A percentile compares a stretch with the other conserved stretches of the same genome.
These are phyloP conservation scores for Sideroxylon spinosum DNA, from an alignment of 179 eudicot species.

Conservation along the genomic window DNA sequence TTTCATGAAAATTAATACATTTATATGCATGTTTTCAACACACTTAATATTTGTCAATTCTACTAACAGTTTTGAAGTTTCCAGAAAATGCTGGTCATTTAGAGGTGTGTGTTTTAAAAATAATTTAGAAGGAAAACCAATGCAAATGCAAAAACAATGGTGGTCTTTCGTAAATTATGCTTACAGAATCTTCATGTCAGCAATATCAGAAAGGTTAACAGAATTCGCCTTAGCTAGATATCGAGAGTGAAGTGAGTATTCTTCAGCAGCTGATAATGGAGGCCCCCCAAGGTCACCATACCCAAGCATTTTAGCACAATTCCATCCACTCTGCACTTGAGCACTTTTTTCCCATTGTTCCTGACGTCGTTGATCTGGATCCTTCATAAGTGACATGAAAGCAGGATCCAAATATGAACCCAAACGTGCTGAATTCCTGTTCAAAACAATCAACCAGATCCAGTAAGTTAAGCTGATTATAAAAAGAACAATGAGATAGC, in stretches of 20 bases:
- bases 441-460: conserved; percentile 11
- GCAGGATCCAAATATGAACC: conserved; percentile 92
- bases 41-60: not conserved
- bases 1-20: not conserved
- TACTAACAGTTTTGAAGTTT: not conserved
- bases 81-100: not conserved
- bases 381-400: conserved; percentile 90
- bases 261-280: conserved; percentile 89
- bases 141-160: not conserved
- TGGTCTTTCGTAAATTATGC: conserved; percentile 15
- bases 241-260: conserved; percentile 93
- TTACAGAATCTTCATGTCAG: conserved; percentile 98
- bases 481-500: conserved; percentile 8
- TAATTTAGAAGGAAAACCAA: not conserved
- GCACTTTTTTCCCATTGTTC: conserved; percentile 97
- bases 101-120: not conserved
- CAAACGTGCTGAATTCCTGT: conserved; percentile 77
- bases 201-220: conserved; percentile 88
- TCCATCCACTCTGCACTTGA: conserved; percentile 74
- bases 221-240: conserved; percentile 90
- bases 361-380: conserved; percentile 87
- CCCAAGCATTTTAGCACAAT: conserved; percentile 75
- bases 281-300: conserved; percentile 85
- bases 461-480: conserved; percentile 13
- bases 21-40: not conserved